phyloP scores from a whole-genome alignment of 768 basidiomycete species.

The Kwoniella sp. region DNA sequence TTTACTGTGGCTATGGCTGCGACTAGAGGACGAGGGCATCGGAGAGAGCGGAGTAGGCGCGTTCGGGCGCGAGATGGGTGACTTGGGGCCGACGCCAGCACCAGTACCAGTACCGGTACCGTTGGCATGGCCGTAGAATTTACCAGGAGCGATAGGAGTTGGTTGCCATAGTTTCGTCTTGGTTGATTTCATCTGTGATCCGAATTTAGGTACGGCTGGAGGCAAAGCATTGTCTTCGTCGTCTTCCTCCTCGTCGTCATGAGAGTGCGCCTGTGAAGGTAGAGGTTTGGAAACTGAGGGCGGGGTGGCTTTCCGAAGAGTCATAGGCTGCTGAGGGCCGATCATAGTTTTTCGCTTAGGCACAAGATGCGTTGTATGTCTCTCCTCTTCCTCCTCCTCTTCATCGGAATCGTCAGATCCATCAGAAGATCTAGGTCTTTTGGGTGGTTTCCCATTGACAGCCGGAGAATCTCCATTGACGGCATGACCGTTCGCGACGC shows the following conservation, averaged over 20 bases:
- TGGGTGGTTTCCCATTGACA: not conserved
- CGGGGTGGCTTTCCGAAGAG: conserved; percentile 8
- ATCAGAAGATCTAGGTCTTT: not conserved
- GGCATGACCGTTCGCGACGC: conserved; percentile 10
- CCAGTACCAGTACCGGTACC: not conserved
- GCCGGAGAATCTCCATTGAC: not conserved
- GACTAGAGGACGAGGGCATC: too few species aligned
- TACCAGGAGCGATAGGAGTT: conserved; percentile 14
- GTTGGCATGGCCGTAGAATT: conserved; percentile 15
- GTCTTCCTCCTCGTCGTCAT: not conserved
- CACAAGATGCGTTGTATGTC: not conserved
- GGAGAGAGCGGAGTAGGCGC: conserved; percentile 8
- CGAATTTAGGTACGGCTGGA: conserved; percentile 20
- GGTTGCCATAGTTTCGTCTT: conserved; percentile 10
- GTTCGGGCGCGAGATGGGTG: conserved; percentile 19
- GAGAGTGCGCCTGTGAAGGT: not conserved
- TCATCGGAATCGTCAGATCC: conserved; percentile 3
- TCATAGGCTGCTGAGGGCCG: conserved; percentile 6
- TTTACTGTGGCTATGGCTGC: not conserved
- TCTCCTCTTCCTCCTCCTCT: conserved; percentile 7
- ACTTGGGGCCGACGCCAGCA: too few species aligned
- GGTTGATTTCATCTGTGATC: conserved; percentile 4
- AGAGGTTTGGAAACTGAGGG: not conserved
- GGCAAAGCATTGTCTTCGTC: conserved; percentile 3
- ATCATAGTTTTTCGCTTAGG: conserved; percentile 8